A percentile compares a stretch with the other conserved stretches of the same genome.
phyloP scores from a whole-genome alignment of 768 basidiomycete species.

The Tulasnella sp. region DNA sequence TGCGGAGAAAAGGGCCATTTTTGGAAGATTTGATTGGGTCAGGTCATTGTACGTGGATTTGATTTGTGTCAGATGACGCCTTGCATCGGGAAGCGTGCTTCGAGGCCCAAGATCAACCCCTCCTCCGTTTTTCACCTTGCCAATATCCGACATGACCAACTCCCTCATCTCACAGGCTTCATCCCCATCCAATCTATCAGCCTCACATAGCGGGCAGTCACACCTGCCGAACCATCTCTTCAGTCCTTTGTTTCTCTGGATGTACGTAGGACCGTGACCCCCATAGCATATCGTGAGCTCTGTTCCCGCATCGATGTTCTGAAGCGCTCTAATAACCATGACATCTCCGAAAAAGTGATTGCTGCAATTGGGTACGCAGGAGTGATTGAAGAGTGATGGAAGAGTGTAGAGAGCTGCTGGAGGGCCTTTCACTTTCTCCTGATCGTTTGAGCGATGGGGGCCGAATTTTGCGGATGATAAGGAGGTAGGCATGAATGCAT shows the following conservation, averaged over 20 bases:
- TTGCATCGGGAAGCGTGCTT: not conserved
- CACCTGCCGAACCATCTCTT: not conserved
- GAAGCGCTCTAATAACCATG: constrained; percentile 25
- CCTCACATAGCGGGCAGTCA: constrained; percentile 5
- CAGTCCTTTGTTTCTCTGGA: not conserved
- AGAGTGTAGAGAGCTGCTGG: constrained; percentile 23
- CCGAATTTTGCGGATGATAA: not conserved
- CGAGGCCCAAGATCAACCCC: not conserved
- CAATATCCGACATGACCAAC: not conserved
- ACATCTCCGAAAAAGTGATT: constrained; percentile 23
- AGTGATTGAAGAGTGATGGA: constrained; percentile 28
- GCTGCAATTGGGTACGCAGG: constrained; percentile 23
- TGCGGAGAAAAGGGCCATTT: too few species aligned
- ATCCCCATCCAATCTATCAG: constrained; percentile 8
- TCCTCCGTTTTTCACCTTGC: not conserved
- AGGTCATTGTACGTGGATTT: not conserved
- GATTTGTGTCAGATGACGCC: not conserved
- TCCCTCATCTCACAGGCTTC: not conserved
- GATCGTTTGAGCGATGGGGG: not conserved
- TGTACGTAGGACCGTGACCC: not conserved
- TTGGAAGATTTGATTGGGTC: not conserved
- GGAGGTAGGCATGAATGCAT: constrained; percentile 17
- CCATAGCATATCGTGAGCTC: constrained; percentile 22
- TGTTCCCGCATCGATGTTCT: constrained; percentile 20
- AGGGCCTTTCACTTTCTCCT: not conserved